These are phyloP conservation scores for Phytophthora foliorum DNA, from an alignment of 352 stramenopile species.

Conservation along the genomic window DNA sequence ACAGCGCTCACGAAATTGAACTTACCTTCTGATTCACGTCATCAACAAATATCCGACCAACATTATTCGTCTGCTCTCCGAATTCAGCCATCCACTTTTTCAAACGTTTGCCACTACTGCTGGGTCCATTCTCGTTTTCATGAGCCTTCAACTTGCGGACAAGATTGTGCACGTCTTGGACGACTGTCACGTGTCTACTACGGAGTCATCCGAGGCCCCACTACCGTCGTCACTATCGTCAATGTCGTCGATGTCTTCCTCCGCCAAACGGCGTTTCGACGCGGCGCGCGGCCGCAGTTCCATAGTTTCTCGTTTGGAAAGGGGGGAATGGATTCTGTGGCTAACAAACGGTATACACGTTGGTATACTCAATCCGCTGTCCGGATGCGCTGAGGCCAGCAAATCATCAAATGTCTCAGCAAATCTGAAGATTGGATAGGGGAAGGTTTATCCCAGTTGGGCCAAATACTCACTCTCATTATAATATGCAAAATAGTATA, in stretches of 20 bases:
- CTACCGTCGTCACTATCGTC: no score
- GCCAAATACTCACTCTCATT: neutral
- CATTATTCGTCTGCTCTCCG: neutral
- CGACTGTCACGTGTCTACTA: no score
- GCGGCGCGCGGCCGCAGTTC: neutral
- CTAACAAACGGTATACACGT: neutral
- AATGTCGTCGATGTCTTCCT: neutral
- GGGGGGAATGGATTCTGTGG: neutral
- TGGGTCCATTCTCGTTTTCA: neutral
- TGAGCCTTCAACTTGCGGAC: constrained; percentile 7
- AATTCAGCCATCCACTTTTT: constrained; percentile 12
- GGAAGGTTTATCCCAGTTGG: neutral
- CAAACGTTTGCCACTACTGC: neutral
- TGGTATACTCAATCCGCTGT: neutral
- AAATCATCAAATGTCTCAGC: neutral
- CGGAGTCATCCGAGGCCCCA: no score
- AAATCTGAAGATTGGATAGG: neutral
- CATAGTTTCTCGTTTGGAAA: neutral
- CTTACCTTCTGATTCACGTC: neutral
- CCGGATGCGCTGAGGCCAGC: neutral
- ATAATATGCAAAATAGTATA: neutral
- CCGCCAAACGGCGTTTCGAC: neutral
- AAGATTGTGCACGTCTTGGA: constrained; percentile 17
- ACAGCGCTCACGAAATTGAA: neutral
- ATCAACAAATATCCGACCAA: constrained; percentile 11